These are phyloP conservation scores for Fonsecaea nubica DNA, from an alignment of 2,329 filamentous ascomycete genomes.

Conservation along the genomic window DNA sequence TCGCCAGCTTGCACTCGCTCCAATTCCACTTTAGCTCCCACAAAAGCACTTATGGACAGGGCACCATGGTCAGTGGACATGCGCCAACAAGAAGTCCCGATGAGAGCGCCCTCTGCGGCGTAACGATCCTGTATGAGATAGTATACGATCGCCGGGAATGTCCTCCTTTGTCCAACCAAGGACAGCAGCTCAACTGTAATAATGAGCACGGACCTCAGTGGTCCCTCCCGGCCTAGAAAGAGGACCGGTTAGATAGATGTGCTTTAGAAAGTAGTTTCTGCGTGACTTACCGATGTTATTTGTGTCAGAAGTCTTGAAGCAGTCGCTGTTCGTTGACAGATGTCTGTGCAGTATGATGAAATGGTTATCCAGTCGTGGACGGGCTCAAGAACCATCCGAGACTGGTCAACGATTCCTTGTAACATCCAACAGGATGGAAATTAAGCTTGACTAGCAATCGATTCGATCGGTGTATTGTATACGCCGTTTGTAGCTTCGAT, in stretches of 20 bases:
- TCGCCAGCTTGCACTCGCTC: too few species aligned
- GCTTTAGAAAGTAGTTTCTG: not conserved
- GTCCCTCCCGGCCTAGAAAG: not conserved
- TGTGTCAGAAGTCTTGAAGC: not conserved
- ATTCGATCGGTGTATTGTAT: not conserved
- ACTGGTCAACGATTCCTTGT: not conserved
- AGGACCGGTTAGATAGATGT: not conserved
- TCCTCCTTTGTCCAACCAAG: not conserved
- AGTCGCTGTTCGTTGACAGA: not conserved
- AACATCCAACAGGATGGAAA: not conserved
- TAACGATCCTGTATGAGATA: not conserved
- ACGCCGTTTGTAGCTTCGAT: not conserved
- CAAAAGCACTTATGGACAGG: too few species aligned
- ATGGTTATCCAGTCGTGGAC: not conserved
- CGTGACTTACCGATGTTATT: not conserved
- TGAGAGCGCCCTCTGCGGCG: too few species aligned
- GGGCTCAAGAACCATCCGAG: not conserved
- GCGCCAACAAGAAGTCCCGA: too few species aligned
- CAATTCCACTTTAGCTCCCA: too few species aligned
- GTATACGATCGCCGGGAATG: not conserved
- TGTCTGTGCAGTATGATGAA: not conserved
- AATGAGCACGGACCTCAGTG: not conserved
- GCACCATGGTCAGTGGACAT: too few species aligned
- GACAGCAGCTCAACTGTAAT: not conserved
- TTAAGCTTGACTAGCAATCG: not conserved